Conservation (phyloP, 1,284 basidiomycete genomes). For the Cutaneotrichosporon daszewskae region DNA sequence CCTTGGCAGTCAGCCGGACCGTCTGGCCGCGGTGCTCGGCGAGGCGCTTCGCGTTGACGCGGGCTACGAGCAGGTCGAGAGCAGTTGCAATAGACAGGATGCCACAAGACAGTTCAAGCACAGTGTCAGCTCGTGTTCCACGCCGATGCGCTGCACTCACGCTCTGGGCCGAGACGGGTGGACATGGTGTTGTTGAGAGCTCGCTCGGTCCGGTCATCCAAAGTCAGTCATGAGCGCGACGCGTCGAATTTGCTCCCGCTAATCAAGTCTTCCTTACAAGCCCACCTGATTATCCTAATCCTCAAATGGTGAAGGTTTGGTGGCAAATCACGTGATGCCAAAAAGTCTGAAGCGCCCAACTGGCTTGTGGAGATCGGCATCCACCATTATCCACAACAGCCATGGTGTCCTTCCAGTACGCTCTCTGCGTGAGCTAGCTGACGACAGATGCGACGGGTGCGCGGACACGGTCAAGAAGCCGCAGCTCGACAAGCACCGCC, state of each 20-base stretch:
- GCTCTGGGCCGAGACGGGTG: constrained; percentile 37
- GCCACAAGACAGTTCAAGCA: too few species aligned
- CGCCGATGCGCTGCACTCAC: constrained; percentile 21
- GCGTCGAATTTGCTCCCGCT: neutral
- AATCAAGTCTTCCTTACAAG: constrained; percentile 1
- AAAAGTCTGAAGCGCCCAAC: constrained; percentile 1
- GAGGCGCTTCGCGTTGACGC: constrained; percentile 38
- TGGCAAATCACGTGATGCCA: constrained; percentile 1
- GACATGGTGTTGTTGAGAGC: too few species aligned
- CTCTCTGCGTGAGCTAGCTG: neutral
- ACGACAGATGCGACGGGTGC: constrained; percentile 58
- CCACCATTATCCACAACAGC: constrained; percentile 3
- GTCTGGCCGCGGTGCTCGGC: constrained; percentile 48
- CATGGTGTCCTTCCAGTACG: constrained; percentile 60
- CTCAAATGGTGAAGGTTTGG: neutral
- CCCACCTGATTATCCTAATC: neutral
- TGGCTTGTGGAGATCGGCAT: neutral
- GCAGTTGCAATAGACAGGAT: neutral
- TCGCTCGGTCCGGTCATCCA: neutral
- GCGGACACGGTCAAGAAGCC: constrained; percentile 85
- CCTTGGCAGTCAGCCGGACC: constrained; percentile 68
- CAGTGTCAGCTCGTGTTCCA: too few species aligned
- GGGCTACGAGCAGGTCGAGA: constrained; percentile 21
- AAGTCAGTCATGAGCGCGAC: neutral
- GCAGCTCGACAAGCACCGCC: constrained; percentile 57